Conservation (phyloP, 2,329 filamentous ascomycete genomes). For the Eutypa lata region DNA sequence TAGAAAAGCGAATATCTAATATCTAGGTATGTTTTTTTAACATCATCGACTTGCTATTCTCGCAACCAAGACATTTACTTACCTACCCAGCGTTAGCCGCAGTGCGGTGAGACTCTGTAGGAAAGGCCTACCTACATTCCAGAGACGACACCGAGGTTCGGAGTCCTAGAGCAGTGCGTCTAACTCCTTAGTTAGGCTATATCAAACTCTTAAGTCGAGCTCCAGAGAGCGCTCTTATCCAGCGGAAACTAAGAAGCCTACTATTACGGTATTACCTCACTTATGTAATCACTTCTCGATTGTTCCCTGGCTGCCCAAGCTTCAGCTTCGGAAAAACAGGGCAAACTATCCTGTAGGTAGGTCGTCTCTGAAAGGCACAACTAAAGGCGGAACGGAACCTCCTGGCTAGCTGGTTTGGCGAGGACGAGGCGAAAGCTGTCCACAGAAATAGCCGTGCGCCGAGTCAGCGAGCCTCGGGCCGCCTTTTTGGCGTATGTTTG, state of each 20-base stretch:
- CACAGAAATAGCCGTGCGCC: not conserved
- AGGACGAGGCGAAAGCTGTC: too few species aligned
- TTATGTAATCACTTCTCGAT: too few species aligned
- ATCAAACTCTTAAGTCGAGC: too few species aligned
- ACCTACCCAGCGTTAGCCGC: slow-evolving; percentile 43
- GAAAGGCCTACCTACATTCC: slow-evolving; percentile 46
- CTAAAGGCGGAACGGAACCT: slow-evolving; percentile 13
- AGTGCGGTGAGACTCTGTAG: slow-evolving; percentile 38
- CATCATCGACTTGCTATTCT: slow-evolving; percentile 38
- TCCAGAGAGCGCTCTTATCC: too few species aligned
- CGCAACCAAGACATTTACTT: slow-evolving; percentile 50
- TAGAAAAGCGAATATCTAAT: too few species aligned
- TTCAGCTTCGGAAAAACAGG: slow-evolving; percentile 40
- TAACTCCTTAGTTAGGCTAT: too few species aligned
- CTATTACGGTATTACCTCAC: too few species aligned
- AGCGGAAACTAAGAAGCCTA: too few species aligned
- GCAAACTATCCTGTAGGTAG: slow-evolving; percentile 47
- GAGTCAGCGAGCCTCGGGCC: not conserved
- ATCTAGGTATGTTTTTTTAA: too few species aligned
- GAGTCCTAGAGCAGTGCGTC: slow-evolving; percentile 39
- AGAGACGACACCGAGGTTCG: slow-evolving; percentile 50
- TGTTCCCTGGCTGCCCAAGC: too few species aligned
- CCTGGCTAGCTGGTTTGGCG: not conserved
- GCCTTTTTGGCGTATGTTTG: too few species aligned
- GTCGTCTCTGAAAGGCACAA: slow-evolving; percentile 42